phyloP scores from a whole-genome alignment of 768 basidiomycete genomes.

The Saitozyma podzolica region DNA sequence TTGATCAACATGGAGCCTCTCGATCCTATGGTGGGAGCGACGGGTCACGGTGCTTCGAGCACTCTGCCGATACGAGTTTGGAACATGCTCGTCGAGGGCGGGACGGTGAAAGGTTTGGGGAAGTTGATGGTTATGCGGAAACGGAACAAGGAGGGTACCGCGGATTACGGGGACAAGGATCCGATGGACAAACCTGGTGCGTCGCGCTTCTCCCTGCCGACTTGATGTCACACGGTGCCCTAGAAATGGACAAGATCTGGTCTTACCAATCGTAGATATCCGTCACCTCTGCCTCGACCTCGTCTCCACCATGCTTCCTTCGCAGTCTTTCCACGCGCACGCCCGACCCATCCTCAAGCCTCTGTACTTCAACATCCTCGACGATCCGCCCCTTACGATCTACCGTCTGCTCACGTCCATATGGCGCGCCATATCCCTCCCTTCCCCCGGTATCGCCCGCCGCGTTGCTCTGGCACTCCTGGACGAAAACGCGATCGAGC shows the following conservation, averaged over 20 bases:
- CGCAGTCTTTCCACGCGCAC: constrained; percentile 40
- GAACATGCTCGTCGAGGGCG: constrained; percentile 41
- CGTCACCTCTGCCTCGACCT: constrained; percentile 44
- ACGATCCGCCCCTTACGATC: constrained; percentile 46
- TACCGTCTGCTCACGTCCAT: constrained; percentile 40
- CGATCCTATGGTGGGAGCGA: constrained; percentile 14
- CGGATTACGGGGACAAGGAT: constrained; percentile 41
- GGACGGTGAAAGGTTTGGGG: constrained; percentile 39
- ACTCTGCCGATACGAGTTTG: constrained; percentile 38
- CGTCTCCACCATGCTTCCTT: constrained; percentile 39
- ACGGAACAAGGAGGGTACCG: constrained; percentile 38
- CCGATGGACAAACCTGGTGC: constrained; percentile 49
- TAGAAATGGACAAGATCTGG: background rate
- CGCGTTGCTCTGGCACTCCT: constrained; percentile 38
- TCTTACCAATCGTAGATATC: constrained; percentile 31
- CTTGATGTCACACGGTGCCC: no score
- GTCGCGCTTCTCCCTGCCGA: constrained; percentile 2
- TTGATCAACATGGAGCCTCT: constrained; percentile 43
- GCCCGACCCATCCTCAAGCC: constrained; percentile 39
- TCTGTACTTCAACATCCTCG: constrained; percentile 37
- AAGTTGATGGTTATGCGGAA: constrained; percentile 48
- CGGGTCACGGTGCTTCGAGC: constrained; percentile 15
- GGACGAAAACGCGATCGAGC: constrained; percentile 45
- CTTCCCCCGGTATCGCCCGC: constrained; percentile 37
- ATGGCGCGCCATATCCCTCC: constrained; percentile 38